These are phyloP conservation scores for Psilocybe cyanescens DNA, from an alignment of 768 basidiomycete species.

Conservation along the genomic window DNA sequence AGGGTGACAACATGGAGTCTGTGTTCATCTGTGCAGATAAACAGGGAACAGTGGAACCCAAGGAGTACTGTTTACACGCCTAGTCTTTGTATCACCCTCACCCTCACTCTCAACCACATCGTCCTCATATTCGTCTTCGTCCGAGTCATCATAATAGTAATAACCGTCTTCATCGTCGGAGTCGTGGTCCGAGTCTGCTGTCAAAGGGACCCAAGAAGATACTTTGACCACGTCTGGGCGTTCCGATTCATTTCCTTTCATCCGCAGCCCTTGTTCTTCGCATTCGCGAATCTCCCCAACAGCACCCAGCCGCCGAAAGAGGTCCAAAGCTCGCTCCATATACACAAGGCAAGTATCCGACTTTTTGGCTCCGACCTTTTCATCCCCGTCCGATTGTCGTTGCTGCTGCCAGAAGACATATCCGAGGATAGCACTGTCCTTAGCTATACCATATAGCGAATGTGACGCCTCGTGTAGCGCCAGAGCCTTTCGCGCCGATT, in stretches of 20 bases:
- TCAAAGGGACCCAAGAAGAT: neutral
- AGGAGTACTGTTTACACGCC: neutral
- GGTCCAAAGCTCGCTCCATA: neutral
- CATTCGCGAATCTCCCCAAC: conserved; percentile 4
- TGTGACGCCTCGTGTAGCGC: conserved; percentile 18
- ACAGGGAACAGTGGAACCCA: neutral
- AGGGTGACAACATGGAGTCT: neutral
- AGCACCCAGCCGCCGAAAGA: conserved; percentile 3
- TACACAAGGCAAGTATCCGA: neutral
- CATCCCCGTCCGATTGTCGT: neutral
- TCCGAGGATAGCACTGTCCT: conserved; percentile 24
- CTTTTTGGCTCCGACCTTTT: neutral
- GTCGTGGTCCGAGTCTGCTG: neutral
- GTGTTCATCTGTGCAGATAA: neutral
- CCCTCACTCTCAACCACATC: neutral
- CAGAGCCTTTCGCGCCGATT: conserved; percentile 21
- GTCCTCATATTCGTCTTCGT: neutral
- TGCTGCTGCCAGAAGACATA: conserved; percentile 21
- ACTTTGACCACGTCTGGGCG: neutral
- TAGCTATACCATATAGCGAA: conserved; percentile 16
- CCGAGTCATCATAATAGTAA: neutral
- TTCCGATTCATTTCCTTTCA: neutral
- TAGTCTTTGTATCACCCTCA: too few relatives aligned
- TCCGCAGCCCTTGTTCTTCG: neutral
- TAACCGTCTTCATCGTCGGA: too few relatives aligned